A percentile compares a stretch with the other conserved stretches of the same genome.
Conservation (phyloP, 306 rosid genomes). For the Cucurbita argyrosperma region DNA sequence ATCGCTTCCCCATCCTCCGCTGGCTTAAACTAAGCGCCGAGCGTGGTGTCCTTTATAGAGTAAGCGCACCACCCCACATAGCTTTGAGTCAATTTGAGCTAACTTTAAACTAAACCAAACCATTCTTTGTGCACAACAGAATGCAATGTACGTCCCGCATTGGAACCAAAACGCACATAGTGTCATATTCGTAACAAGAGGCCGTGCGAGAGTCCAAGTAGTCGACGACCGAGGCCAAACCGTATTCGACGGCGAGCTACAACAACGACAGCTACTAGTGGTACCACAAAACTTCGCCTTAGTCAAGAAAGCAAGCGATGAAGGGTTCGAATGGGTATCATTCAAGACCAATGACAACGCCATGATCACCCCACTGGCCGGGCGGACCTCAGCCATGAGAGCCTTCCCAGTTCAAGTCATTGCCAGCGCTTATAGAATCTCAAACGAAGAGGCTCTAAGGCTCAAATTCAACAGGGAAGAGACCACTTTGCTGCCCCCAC, state of each 20-base stretch:
- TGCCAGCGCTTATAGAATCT: constrained; percentile 15
- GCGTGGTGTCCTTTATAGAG: constrained; percentile 20
- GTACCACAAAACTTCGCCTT: constrained; percentile 52
- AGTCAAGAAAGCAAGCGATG: constrained; percentile 17
- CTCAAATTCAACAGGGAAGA: constrained; percentile 31
- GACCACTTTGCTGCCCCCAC: constrained; percentile 15
- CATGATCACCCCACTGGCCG: constrained; percentile 23
- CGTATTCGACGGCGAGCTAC: constrained; percentile 23
- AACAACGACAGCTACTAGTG: constrained; percentile 19
- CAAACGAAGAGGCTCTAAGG: constrained; percentile 14
- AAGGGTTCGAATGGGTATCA: constrained; percentile 29
- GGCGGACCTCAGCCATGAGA: constrained; percentile 11
- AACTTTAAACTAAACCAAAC: no score
- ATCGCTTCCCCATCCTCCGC: constrained; percentile 21
- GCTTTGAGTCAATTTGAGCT: no score
- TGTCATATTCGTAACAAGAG: constrained; percentile 27
- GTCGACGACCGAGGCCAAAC: constrained; percentile 34
- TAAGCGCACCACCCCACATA: neutral
- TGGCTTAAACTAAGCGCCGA: constrained; percentile 27
- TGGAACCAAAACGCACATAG: constrained; percentile 44
- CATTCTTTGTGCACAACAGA: neutral
- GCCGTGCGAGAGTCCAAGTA: constrained; percentile 34
- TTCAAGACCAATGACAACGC: constrained; percentile 47
- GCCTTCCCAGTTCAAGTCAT: constrained; percentile 35
- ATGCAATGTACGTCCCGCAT: constrained; percentile 39